These are phyloP conservation scores for Mortierella sp. DNA, from an alignment of 371 early-diverging fungal species.

Conservation along the genomic window DNA sequence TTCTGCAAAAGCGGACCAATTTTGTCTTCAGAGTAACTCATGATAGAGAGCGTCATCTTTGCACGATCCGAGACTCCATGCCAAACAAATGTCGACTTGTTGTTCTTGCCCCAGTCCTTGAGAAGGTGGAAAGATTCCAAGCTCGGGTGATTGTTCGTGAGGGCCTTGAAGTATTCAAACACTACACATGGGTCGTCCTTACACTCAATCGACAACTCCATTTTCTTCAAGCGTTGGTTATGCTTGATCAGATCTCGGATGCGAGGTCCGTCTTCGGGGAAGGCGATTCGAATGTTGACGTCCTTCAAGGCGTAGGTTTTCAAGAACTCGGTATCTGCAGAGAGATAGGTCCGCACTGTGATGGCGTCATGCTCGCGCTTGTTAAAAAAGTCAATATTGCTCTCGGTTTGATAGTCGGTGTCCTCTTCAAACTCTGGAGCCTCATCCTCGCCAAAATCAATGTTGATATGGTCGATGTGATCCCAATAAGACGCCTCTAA, in stretches of 20 bases:
- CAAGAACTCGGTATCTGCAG: constrained; percentile 18
- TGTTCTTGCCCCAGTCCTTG: constrained; percentile 33
- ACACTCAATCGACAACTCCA: constrained; percentile 25
- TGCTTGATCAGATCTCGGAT: constrained; percentile 47
- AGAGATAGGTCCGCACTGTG: constrained; percentile 17
- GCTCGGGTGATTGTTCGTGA: constrained; percentile 38
- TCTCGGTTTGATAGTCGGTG: constrained; percentile 1
- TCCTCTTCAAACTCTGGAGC: constrained; percentile 10
- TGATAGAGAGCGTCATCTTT: constrained; percentile 41
- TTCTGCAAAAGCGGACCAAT: constrained; percentile 44
- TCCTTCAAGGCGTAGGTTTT: constrained; percentile 27
- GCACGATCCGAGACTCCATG: constrained; percentile 39
- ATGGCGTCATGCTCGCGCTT: constrained; percentile 26
- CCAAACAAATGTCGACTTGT: constrained; percentile 39
- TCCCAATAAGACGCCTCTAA: constrained; percentile 30
- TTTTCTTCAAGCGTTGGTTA: constrained; percentile 16
- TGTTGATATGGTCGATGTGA: constrained; percentile 29
- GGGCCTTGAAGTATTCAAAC: constrained; percentile 44
- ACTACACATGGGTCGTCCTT: constrained; percentile 42
- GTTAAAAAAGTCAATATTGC: constrained; percentile 20
- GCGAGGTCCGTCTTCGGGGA: constrained; percentile 33
- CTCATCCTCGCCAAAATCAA: constrained; percentile 19
- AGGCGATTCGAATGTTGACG: constrained; percentile 27
- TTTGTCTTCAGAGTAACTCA: constrained; percentile 42
- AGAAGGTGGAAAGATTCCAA: constrained; percentile 29